Evolutionary conservation across 306 rosid genomes (phyloP), one percentile per base, ranked within the genome.

Genomic region (Pyrus bretschneideri): DNA sequence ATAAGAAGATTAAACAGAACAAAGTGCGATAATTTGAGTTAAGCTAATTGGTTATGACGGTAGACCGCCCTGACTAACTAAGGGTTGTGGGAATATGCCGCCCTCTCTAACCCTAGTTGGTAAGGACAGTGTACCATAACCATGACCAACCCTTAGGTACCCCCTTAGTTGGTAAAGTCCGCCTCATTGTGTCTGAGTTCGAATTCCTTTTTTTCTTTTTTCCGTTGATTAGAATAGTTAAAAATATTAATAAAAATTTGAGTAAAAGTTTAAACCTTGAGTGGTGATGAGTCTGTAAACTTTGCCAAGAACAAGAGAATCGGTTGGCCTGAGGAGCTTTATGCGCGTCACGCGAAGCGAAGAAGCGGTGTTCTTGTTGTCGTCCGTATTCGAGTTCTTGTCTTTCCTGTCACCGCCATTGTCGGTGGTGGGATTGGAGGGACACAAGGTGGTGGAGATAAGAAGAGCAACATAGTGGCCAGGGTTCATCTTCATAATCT

Each of bases 401-500:
- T 83, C 66, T 69, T 78, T 61, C 45, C 69, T 31, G 15, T 73
- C 21, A 76, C 86, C 85, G 19, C 67, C 61, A 5, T 63, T 25
- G 15, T 46, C 52, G 11, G 63, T 55, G 21, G 67, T 81, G 76
- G 87, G 79, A 4, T 72, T 86, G 18, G 78, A 46, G 42, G 95
- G 25, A 5, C 91, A 88, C 77, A 95, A 84, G 71, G 97, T 88
- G 78, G 97, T 89, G 70, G 99, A 95, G 85, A 95, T 90, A 15
- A 95, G 89, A 30, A 95, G 99, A 70, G 96, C 99, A 80, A 95
- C 99, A 78, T 92, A 92, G 83, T 95, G 99, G 73, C 91, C 97
- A 33, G 97, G 97, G 58, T 95, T 89, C 23, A 83, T 75, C 91
- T 89, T 95, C 99, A 92, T 92, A 1, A 95, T 83, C 84, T 90